phyloP scores from a whole-genome alignment of 1,139 yeast species.

The Protomyces arabidopsidicola region DNA sequence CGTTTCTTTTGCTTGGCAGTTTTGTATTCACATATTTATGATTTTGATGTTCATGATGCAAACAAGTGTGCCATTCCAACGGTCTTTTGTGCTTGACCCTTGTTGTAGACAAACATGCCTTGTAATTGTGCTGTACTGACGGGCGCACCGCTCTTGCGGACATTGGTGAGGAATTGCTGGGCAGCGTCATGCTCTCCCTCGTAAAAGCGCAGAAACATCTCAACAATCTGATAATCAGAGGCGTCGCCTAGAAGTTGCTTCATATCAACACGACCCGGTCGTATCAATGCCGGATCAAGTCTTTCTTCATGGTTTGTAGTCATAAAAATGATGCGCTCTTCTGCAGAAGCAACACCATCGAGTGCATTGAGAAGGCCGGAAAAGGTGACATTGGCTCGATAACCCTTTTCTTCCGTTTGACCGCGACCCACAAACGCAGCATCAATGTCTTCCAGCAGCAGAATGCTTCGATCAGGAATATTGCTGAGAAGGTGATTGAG shows the following conservation, averaged over 20 bases:
- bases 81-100: conserved; percentile 75
- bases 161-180: conserved; percentile 55
- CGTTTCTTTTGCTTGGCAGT: background rate
- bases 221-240: conserved; percentile 65
- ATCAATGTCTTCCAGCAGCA: conserved; percentile 86
- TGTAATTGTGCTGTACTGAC: conserved; percentile 93
- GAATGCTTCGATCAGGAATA: conserved; percentile 80
- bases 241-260: conserved; percentile 78
- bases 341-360: conserved; percentile 98
- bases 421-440: conserved; percentile 87
- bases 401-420: conserved; percentile 56
- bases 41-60: background rate
- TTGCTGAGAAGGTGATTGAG: conserved; percentile 93
- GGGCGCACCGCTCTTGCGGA: conserved; percentile 50
- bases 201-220: conserved; percentile 82
- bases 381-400: conserved; percentile 69
- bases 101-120: conserved; percentile 90
- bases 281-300: conserved; percentile 65
- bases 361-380: conserved; percentile 89
- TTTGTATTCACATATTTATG: background rate
- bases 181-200: conserved; percentile 60
- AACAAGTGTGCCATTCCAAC: conserved; percentile 49
- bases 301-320: conserved; percentile 95
- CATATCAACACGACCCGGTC: conserved; percentile 94
- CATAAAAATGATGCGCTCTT: conserved; percentile 94